phyloP scores from a whole-genome alignment of 2,329 filamentous ascomycete genomes.

The Chrysoporthe deuterocubensis region DNA sequence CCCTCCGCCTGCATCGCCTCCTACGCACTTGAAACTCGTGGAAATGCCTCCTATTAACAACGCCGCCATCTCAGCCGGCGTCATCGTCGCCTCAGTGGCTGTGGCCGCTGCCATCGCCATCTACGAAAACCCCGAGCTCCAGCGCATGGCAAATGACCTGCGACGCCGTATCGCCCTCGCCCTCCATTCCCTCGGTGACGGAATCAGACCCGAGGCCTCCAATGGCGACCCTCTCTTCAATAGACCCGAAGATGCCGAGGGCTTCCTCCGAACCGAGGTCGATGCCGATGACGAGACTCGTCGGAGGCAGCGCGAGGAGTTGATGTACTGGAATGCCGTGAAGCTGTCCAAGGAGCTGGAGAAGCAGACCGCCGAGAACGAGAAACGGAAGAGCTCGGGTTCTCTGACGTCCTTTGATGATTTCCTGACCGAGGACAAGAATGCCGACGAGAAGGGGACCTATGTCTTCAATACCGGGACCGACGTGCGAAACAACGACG shows the following conservation, averaged over 20 bases:
- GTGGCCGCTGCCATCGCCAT: conserved; percentile 63
- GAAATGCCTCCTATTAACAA: conserved; percentile 62
- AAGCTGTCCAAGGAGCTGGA: conserved; percentile 32
- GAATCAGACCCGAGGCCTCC: conserved; percentile 49
- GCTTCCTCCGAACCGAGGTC: conserved; percentile 62
- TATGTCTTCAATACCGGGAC: conserved; percentile 63
- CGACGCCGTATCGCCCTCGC: conserved; percentile 65
- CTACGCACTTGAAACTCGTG: neutral
- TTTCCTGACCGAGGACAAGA: conserved; percentile 56
- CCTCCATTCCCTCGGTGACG: conserved; percentile 62
- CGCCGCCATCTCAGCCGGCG: conserved; percentile 58
- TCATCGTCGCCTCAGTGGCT: conserved; percentile 61
- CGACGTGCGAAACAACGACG: conserved; percentile 45
- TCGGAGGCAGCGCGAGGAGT: conserved; percentile 64
- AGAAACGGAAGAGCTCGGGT: conserved; percentile 25
- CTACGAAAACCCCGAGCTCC: conserved; percentile 67
- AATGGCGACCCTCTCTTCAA: conserved; percentile 62
- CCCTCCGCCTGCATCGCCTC: neutral
- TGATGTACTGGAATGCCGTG: conserved; percentile 64
- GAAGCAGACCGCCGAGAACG: conserved; percentile 35
- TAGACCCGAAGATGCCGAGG: conserved; percentile 67
- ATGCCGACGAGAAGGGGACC: conserved; percentile 55
- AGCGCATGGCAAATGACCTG: conserved; percentile 64
- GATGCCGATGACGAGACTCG: conserved; percentile 67
- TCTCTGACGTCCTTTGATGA: conserved; percentile 59